Evolutionary conservation across 2,329 filamentous ascomycete species (phyloP).

Genomic region (Monosporascus cannonballus): DNA sequence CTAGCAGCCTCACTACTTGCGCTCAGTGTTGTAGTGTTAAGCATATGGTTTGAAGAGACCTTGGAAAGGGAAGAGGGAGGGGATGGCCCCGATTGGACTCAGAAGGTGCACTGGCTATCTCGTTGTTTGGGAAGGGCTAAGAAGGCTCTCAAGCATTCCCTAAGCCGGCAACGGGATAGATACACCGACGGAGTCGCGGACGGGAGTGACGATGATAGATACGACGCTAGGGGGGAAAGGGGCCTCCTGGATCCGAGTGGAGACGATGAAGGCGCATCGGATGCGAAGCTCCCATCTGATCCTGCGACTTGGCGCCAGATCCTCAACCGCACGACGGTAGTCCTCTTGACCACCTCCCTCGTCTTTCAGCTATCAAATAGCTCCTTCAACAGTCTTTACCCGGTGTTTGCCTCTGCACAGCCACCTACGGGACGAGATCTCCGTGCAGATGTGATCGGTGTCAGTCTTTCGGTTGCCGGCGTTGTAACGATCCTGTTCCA

Average conservation of each 20-base stretch:
- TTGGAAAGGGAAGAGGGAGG: conserved; percentile 49
- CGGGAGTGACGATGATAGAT: conserved; percentile 18
- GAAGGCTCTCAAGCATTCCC: conserved; percentile 16
- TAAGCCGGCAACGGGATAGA: conserved; percentile 16
- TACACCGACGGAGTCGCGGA: conserved; percentile 11
- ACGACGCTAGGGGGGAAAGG: conserved; percentile 14
- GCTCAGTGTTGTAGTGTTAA: conserved; percentile 65
- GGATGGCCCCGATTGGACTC: conserved; percentile 23
- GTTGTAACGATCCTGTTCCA: conserved; percentile 86
- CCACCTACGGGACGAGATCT: conserved; percentile 73
- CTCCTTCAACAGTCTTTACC: conserved; percentile 90
- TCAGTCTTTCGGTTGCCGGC: conserved; percentile 80
- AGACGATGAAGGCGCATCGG: conserved; percentile 40
- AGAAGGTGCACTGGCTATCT: conserved; percentile 27
- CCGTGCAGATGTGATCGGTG: conserved; percentile 72
- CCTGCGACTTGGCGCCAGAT: conserved; percentile 48
- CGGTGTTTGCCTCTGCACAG: conserved; percentile 76
- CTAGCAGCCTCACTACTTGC: conserved; percentile 67
- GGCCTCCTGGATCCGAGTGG: conserved; percentile 22
- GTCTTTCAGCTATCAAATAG: conserved; percentile 94
- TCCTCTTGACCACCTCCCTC: conserved; percentile 79
- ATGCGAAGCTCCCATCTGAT: conserved; percentile 33
- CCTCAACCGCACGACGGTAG: conserved; percentile 72
- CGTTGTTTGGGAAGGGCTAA: conserved; percentile 10
- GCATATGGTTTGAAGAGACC: conserved; percentile 83